Conservation (phyloP, 73 alveolate species). For the Blepharisma stoltei region DNA sequence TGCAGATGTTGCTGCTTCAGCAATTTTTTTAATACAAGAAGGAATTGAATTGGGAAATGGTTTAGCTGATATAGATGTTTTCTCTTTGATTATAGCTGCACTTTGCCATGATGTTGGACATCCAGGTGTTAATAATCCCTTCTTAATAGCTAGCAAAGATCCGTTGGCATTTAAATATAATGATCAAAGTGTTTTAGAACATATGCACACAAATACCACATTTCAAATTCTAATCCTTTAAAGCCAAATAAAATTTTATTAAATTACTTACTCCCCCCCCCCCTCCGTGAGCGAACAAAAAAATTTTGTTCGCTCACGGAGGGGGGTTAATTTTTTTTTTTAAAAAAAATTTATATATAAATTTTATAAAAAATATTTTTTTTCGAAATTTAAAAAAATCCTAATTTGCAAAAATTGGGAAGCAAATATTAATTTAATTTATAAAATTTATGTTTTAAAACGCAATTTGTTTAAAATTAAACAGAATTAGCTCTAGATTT, state of each 20-base stretch:
- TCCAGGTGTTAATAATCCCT: slow-evolving; percentile 65
- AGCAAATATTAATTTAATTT: too few relatives aligned
- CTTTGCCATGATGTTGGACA: slow-evolving; percentile 70
- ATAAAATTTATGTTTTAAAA: too few relatives aligned
- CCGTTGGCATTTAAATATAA: slow-evolving; percentile 55
- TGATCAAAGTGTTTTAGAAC: slow-evolving; percentile 73
- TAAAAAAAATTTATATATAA: too few relatives aligned
- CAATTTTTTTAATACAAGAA: slow-evolving; percentile 48
- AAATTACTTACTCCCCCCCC: slow-evolving; percentile 61
- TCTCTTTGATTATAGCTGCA: slow-evolving; percentile 33
- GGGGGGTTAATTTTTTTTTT: too few relatives aligned
- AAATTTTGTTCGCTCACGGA: too few relatives aligned
- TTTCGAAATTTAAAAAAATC: too few relatives aligned
- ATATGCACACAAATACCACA: slow-evolving; percentile 56
- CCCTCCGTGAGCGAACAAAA: too few relatives aligned
- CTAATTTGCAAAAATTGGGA: too few relatives aligned
- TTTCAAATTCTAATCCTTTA: slow-evolving; percentile 46
- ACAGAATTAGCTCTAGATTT: too few relatives aligned
- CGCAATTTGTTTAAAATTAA: too few relatives aligned
- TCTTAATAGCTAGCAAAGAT: slow-evolving; percentile 41
- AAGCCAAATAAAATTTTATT: slow-evolving; percentile 47
- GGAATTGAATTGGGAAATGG: slow-evolving; percentile 35
- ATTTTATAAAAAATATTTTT: too few relatives aligned
- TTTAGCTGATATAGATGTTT: slow-evolving; percentile 18
- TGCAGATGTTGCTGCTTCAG: slow-evolving; percentile 62